Conservation (phyloP, 2,329 filamentous ascomycete genomes). For the Graphilbum sp. region DNA sequence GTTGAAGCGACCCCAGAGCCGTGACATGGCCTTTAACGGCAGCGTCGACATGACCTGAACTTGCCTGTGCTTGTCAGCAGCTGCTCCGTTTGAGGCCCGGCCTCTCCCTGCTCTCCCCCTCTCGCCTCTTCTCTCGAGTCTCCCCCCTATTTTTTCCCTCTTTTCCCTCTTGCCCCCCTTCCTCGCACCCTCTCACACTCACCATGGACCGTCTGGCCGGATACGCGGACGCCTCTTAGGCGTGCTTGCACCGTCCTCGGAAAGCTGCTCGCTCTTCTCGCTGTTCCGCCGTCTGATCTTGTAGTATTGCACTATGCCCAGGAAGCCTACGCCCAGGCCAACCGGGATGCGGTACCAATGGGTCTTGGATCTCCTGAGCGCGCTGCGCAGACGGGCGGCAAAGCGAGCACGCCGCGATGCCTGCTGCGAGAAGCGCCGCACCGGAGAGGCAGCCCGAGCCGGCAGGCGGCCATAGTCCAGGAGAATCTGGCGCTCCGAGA, state of each 20-base stretch:
- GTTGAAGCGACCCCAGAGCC: conserved; percentile 83
- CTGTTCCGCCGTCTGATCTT: conserved; percentile 46
- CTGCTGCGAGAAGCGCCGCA: conserved; percentile 22
- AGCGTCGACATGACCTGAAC: conserved; percentile 89
- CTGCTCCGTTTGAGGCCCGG: too few species aligned
- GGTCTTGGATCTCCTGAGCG: conserved; percentile 38
- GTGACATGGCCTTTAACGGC: conserved; percentile 76
- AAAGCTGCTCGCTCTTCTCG: conserved; percentile 24
- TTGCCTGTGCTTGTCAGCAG: conserved; percentile 32
- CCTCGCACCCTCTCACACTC: conserved; percentile 10
- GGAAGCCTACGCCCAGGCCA: conserved; percentile 67
- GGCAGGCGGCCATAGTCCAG: conserved; percentile 6
- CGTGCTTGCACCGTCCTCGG: conserved; percentile 10
- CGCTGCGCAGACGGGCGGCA: conserved; percentile 32
- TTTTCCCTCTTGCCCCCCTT: not conserved
- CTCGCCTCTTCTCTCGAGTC: not conserved
- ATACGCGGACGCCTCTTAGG: conserved; percentile 44
- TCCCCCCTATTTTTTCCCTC: not conserved
- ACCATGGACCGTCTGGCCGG: conserved; percentile 74
- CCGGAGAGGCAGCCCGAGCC: conserved; percentile 4
- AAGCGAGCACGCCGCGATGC: conserved; percentile 31
- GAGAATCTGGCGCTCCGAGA: conserved; percentile 10
- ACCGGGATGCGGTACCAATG: conserved; percentile 88
- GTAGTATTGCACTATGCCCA: conserved; percentile 73
- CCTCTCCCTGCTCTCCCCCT: not conserved